Base-by-base conservation (phyloP, 2,329 filamentous ascomycete genomes). In the Elsinoe ampelina region DNA sequence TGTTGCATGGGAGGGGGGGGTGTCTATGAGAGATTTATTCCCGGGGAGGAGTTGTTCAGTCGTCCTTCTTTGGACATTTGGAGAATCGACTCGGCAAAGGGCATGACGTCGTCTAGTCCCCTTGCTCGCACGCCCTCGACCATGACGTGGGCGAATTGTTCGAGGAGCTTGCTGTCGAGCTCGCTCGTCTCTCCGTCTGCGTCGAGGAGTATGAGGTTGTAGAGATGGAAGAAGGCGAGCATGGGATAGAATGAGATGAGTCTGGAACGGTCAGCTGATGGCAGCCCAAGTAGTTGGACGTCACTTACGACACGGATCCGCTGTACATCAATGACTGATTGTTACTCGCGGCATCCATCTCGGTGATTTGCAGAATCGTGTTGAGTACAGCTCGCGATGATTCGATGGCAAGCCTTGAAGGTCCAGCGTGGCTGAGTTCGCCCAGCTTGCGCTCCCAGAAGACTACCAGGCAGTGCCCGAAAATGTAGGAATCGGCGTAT, bases 211-310 rank as follows among this genome's bases (percentile, higher is more conserved):
- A 45, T 45, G 11, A 47, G 17, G 36, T 56, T 45, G 30, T 45
- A 45, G 12, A 56, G 54, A 15, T 45, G 39, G 26, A 56, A 56
- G 41, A 56, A 56, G 22, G 54, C 38, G 10, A 56, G 39, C 32
- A 47, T 45, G 11, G 54, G 54, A 17, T 56, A 45, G 13, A 45
- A 42, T 11, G 54, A 56, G 8, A 56, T 47, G n/a, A 56, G n/a
- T 22, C 52, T 55, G 35, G 8, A 8, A 5, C 12, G 4, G 45
- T 50, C 26, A 50, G 45, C 13, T 7, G 11, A 11, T 5, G 43
- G 10, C 11, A 10, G n/a, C 1, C 34, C 17, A 22, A 22, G 13
- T 13, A 2, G 15, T 22, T 19, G 32, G 11, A 10, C 13, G 5
- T 20, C 5, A 39, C 50, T 39, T 39, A 52, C 48, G 48, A 35